These are phyloP conservation scores for Colletotrichum cuscutae DNA, from an alignment of 2,329 filamentous ascomycete genomes.

Conservation along the genomic window DNA sequence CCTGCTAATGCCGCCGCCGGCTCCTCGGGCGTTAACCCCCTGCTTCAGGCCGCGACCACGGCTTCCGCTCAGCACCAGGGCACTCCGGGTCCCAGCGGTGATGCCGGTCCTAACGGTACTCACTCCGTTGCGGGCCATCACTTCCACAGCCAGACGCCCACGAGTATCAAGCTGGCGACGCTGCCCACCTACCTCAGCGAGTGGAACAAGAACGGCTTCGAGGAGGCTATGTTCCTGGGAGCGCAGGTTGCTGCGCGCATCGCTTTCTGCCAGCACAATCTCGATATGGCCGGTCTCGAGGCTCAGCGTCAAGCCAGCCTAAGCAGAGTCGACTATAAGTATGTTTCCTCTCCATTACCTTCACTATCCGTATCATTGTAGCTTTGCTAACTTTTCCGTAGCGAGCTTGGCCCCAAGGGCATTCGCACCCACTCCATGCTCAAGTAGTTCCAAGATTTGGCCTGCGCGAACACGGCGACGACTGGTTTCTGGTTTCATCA, in stretches of 20 bases:
- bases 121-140: constrained; percentile 53
- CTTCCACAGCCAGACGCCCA: constrained; percentile 79
- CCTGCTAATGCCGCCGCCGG: constrained; percentile 44
- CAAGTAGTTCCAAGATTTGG: constrained; percentile 43
- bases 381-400: constrained; percentile 40
- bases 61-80: constrained; percentile 56
- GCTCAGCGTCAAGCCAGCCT: constrained; percentile 66
- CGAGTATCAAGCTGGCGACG: constrained; percentile 80
- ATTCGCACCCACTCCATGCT: constrained; percentile 66
- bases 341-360: constrained; percentile 42
- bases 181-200: constrained; percentile 89
- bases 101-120: constrained; percentile 41
- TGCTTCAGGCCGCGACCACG: constrained; percentile 90
- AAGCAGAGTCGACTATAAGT: constrained; percentile 71
- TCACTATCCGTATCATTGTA: background rate
- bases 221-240: constrained; percentile 88
- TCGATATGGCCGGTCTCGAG: constrained; percentile 63
- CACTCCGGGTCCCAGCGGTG: constrained; percentile 53
- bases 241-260: constrained; percentile 82
- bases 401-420: constrained; percentile 65
- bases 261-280: constrained; percentile 68
- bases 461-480: background rate
- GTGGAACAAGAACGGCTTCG: constrained; percentile 84
- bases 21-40: constrained; percentile 80
- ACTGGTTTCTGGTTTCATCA: background rate